Evolutionary conservation across 768 basidiomycete species (phyloP), one percentile per base, ranked within the genome.

Genomic region (Piloderma croceum): DNA sequence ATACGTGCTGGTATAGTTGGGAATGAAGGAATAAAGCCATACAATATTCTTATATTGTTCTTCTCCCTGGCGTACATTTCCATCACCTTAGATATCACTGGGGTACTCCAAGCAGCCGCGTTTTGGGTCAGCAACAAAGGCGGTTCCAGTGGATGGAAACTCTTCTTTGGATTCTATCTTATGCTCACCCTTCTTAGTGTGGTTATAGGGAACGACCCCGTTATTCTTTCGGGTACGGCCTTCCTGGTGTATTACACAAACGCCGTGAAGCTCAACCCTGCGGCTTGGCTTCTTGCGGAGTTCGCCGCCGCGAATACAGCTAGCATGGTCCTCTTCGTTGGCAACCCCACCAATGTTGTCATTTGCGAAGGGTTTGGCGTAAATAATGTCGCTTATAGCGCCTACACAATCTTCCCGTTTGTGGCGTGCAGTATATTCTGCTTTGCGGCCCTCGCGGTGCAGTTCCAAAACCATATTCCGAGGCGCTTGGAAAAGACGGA

Each of bases 321-420:
- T 6, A 79, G 76, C 47, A 79, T 81, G 73, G 75, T 76, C 18
- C 56, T 81, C 1, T 89, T 96, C 36, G 83, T 90, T 2, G 86
- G 85, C 0, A 98, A 97, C 55, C 90, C 89, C 2, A 98, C 94
- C 1, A 98, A 97, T 53, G 81, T 96, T 17, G 85, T 98, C 34
- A 79, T 96, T 18, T 86, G 89, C 36, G 90, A 89, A 39, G 89
- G 90, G 0, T 91, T 96, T 57, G 56, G 67, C 4, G 71, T 94
- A 34, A 82, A 84, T 36, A 87, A 88, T 47, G 74, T 76, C 7
- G 76, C 78, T 0, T 92, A 85, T 61, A 87, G 85, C 1, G 85
- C 83, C 0, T 90, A 90, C 62, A 77, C 84, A 12, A 82, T 88
- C 36, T 65, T 93, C 10, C 90, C 91, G 0, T 86, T 90, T 51